Percentiles rank a stretch among this genome's conserved stretches.
Conservation (phyloP, 805 yeast species). For the Babjeviella inositovora region DNA sequence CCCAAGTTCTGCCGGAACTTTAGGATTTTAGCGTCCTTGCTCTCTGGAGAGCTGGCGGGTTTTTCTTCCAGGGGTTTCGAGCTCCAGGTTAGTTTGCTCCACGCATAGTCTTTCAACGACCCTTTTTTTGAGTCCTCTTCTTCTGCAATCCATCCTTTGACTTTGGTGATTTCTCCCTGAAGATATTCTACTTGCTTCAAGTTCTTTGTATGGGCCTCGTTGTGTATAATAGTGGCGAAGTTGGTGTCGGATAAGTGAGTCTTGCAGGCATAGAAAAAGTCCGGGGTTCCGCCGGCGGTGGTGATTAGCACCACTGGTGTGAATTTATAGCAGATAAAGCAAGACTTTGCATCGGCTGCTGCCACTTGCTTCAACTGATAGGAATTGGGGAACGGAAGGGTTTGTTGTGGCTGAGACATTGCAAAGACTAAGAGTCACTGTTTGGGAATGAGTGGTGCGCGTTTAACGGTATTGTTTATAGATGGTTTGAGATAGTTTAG, state of each 20-base stretch:
- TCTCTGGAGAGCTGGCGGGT: no score
- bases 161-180: conserved; percentile 5
- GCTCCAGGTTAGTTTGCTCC: no score
- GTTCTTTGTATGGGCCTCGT: conserved; percentile 8
- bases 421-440: background rate
- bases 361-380: conserved; percentile 17
- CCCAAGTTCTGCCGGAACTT: no score
- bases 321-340: conserved; percentile 21
- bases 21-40: no score
- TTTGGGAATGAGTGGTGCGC: background rate
- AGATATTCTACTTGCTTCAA: conserved; percentile 5
- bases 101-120: conserved; percentile 5
- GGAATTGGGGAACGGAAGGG: conserved; percentile 10
- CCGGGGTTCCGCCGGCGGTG: conserved; percentile 11
- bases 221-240: conserved; percentile 13
- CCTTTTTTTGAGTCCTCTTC: conserved; percentile 17
- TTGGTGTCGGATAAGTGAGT: conserved; percentile 16
- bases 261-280: conserved; percentile 20
- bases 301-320: conserved; percentile 15
- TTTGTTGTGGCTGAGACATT: no score
- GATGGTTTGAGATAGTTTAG: background rate
- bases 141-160: conserved; percentile 9
- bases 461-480: background rate
- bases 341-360: conserved; percentile 14
- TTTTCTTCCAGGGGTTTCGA: no score